These are phyloP conservation scores for Monosporozyma yasuniensis DNA, from an alignment of 805 yeast species.

Conservation along the genomic window DNA sequence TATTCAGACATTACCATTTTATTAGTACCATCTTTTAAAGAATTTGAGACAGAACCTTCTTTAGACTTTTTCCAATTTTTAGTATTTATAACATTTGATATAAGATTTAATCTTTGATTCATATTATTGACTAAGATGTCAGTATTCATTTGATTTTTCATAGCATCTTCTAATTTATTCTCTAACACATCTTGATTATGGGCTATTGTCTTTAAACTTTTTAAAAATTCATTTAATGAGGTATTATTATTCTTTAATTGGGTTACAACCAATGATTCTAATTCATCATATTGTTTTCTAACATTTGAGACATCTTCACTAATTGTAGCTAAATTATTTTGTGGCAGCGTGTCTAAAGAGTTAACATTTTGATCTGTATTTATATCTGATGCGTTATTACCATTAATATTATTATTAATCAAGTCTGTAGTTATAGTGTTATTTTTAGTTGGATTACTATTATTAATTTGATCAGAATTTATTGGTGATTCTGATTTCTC, in stretches of 20 bases:
- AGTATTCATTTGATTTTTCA: conserved; percentile 30
- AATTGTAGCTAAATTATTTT: neutral
- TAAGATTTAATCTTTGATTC: conserved; percentile 15
- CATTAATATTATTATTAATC: neutral
- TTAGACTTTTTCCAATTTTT: conserved; percentile 4
- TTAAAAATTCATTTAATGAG: conserved; percentile 19
- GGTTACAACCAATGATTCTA: conserved; percentile 14
- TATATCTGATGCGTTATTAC: neutral
- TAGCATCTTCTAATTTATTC: conserved; percentile 28
- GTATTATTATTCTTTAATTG: conserved; percentile 12
- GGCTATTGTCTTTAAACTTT: conserved; percentile 22
- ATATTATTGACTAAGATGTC: conserved; percentile 27
- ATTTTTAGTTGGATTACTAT: neutral
- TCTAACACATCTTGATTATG: conserved; percentile 30
- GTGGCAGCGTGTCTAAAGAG: neutral
- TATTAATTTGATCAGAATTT: neutral
- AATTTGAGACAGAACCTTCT: neutral
- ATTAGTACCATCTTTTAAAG: neutral
- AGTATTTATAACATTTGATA: conserved; percentile 3
- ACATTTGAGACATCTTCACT: conserved; percentile 8
- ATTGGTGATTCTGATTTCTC: neutral
- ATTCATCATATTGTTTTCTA: conserved; percentile 10
- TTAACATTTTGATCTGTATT: neutral
- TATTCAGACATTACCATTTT: neutral
- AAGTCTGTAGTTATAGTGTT: too few relatives aligned